phyloP scores from a whole-genome alignment of 2,329 filamentous ascomycete species.

The Botrytis sinoallii region DNA sequence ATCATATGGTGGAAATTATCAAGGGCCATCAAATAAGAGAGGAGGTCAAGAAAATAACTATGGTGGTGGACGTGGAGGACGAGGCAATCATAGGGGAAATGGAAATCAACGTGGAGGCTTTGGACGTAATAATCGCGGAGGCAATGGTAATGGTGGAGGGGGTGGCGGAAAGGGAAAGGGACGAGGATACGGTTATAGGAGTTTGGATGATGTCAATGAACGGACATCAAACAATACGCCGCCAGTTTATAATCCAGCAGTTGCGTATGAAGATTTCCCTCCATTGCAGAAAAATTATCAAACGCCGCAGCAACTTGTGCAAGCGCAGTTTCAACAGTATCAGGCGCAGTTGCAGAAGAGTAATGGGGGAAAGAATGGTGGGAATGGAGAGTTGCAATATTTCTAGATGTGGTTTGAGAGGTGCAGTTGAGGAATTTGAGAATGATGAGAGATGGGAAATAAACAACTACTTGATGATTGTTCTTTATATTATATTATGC shows the following conservation, averaged over 20 bases:
- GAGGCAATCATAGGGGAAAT: constrained; percentile 42
- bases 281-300: constrained; percentile 38
- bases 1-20: constrained; percentile 34
- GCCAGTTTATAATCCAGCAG: constrained; percentile 34
- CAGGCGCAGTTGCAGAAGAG: constrained; percentile 34
- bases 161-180: constrained; percentile 45
- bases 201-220: constrained; percentile 61
- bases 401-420: constrained; percentile 21
- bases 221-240: constrained; percentile 43
- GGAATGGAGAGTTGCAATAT: constrained; percentile 35
- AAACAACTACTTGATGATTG: background rate
- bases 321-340: constrained; percentile 37
- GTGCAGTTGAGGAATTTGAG: background rate
- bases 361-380: constrained; percentile 27
- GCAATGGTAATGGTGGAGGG: constrained; percentile 36
- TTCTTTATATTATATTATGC: background rate
- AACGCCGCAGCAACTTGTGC: constrained; percentile 36
- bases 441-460: background rate
- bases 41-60: constrained; percentile 35
- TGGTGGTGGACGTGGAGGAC: constrained; percentile 34
- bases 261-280: constrained; percentile 39
- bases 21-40: constrained; percentile 36
- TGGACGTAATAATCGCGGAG: constrained; percentile 32
- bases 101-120: constrained; percentile 41
- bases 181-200: constrained; percentile 57